Base-by-base conservation (phyloP, 768 basidiomycete species). In the Hericium alpestre region DNA sequence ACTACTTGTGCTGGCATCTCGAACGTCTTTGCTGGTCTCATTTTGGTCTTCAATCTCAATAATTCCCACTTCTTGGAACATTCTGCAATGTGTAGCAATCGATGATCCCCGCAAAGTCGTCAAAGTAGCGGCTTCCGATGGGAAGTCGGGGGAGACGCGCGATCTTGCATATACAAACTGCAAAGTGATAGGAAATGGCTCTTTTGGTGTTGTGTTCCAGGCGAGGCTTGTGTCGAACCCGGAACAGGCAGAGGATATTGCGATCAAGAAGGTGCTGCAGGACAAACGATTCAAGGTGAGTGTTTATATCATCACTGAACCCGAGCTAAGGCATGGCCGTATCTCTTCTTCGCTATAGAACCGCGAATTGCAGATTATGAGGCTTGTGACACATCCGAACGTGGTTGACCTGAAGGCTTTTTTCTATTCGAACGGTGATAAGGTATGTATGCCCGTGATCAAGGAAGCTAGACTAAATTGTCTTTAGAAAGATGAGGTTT, bases 211-310 rank as follows among this genome's bases (percentile, higher is more conserved):
- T 71, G 96, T 99, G 61, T 98, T 94, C 72, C 91, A 93, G 63
- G 95, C 94, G 58, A 92, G 84, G 73, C 83, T 97, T 56, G 76
- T 93, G 52, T 77, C 77, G 13, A 77, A 78, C 8, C 73, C 78
- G 47, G 81, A 82, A 66, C 81, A 80, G 38, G 76, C 75, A 18
- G 87, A 88, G 58, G 93, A 97, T 64, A 96, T 99, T 67, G 96
- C 96, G 52, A 99, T 99, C 81, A 99, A 99, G 90, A 98, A 97
- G 79, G 96, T 99, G 53, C 74, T 99, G 60, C 96, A 99, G 79
- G 96, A 99, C 77, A 99, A 99, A 80, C 84, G 96, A 64, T 99
- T 99, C 88, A 99, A 99, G 91, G 95, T 94, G 60, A 61, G 80
- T 74, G n/a, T 23, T 58, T 39, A 37, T 51, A 38, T 53, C 56